Evolutionary conservation across 192 early-diverging fungal genomes (phyloP), one percentile per base, ranked within the genome.

Genomic region (Dispira simplex): DNA sequence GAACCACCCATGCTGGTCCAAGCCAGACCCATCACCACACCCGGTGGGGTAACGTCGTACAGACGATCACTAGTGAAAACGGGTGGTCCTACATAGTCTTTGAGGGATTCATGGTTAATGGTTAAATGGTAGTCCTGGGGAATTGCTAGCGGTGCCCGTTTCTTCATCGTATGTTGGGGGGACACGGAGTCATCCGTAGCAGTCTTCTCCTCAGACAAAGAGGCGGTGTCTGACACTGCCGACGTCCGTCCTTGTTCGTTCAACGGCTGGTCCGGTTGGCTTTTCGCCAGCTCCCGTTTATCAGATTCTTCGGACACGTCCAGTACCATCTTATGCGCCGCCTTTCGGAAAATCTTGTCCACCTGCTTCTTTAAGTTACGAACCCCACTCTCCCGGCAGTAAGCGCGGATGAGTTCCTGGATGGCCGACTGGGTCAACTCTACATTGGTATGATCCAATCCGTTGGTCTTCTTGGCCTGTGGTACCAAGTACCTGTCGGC

Each of bases 301-400:
- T 62, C 59, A n/a, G 71, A 48, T 28, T 57, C 70, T 27, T 66
- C 70, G 16, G 55, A 73, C n/a, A 79, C 72, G 26, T 80, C 76
- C 51, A 81, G 65, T 11, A 96, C 91, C 49, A 97, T 84, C 70
- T 88, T 84, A 45, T 89, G 80, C 23, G 96, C 97, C 4, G 93
- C 92, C 75, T 99, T 99, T 51, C 97, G 84, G 80, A 86, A 99
- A 26, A 99, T 85, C 77, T 99, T 99, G 60, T 99, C 97, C 44
- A 99, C 90, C 48, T 97, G 94, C 75, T 99, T 97, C 76, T 99
- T 99, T 57, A 99, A 74, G 67, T 94, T 96, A 58, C 97, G 83
- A 44, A 99, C 97, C 39, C 97, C 97, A 68, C 88, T 92, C 75
- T 99, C 97, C 56, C 97, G 84, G 64, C 94, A 97, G 71, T 97